Evolutionary conservation across 2,329 filamentous ascomycete genomes (phyloP).

Genomic region (Fusarium caatingaense): DNA sequence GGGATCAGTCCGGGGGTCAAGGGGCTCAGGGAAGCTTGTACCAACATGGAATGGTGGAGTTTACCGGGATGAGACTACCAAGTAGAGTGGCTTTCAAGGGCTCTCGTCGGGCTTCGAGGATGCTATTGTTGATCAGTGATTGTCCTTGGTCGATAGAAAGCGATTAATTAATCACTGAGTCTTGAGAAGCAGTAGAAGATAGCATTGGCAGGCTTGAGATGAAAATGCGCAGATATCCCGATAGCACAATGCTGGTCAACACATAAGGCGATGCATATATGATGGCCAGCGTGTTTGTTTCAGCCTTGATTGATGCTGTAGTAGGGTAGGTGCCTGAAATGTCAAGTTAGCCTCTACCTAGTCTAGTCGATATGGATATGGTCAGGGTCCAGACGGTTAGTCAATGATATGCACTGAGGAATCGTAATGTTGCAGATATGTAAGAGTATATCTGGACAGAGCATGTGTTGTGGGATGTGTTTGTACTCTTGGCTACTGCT

Average conservation of each 20-base stretch:
- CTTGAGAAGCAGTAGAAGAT: not conserved
- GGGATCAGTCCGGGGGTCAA: slow-evolving; percentile 40
- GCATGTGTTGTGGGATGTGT: not conserved
- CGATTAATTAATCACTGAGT: not conserved
- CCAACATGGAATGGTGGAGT: slow-evolving; percentile 33
- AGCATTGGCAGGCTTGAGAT: not conserved
- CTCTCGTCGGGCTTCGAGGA: slow-evolving; percentile 20
- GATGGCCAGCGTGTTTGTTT: slow-evolving; percentile 26
- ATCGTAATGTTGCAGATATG: not conserved
- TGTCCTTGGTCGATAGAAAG: not conserved
- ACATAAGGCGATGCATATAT: not conserved
- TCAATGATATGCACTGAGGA: not conserved
- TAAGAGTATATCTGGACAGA: not conserved
- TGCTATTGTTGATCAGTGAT: slow-evolving; percentile 20
- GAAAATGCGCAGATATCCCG: not conserved
- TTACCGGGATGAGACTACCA: slow-evolving; percentile 19
- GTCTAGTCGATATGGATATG: not conserved
- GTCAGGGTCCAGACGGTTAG: slow-evolving; percentile 5
- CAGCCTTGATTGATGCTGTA: slow-evolving; percentile 20
- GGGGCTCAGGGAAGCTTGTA: slow-evolving; percentile 43
- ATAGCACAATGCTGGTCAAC: not conserved
- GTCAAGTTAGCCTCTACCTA: slow-evolving; percentile 7
- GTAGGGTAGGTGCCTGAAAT: slow-evolving; percentile 15
- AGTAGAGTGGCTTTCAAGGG: slow-evolving; percentile 19
- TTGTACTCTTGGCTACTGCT: not conserved